Evolutionary conservation across 139 green algal species (phyloP), one percentile per base, ranked within the genome.

Genomic region (Coelastrella sp.): DNA sequence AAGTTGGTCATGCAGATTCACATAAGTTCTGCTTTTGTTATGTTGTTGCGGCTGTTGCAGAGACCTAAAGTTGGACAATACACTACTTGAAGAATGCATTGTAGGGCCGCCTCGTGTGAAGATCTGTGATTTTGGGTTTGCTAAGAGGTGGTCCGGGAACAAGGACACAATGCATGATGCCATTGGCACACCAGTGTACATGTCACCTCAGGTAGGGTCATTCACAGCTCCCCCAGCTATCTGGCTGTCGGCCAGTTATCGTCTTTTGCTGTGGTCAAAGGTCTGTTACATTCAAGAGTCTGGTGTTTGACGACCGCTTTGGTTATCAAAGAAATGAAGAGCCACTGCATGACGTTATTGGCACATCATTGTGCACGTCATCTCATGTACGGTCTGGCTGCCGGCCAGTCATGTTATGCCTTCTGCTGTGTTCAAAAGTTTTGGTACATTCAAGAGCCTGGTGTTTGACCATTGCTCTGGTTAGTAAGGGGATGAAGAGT

Each of bases 51-150:
- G 32, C 32, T 58, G 20, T 58, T 60, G 58, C 61, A 92, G 95
- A 14, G 94, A 97, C 91, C 80, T 97, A 10, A 97, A 96, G 81
- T 92, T 98, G 71, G 96, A 98, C 91, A 98, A 98, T 93, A 98
- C 96, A 19, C 93, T 98, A 68, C 92, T 98, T 59, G 71, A 89
- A 65, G 68, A 65, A 5, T 64, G 56, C 68, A 73, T 74, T 7
- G 47, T 81, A 23, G 75, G 95, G 17, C 95, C 94, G 5, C 95
- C 94, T 7, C 83, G 92, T 58, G 75, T 98, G 61, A 96, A 96
- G 90, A 92, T 98, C n/a, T 96, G 94, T 88, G 96, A 98, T 91
- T 98, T 98, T 92, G 95, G 96, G 58, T 97, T 97, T 89, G 93
- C 94, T 32, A 94, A 95, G 82, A 58, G 47, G 7, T 94, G 90